phyloP scores from a whole-genome alignment of 2,329 filamentous ascomycete genomes.

The Xenoacremonium recifei region DNA sequence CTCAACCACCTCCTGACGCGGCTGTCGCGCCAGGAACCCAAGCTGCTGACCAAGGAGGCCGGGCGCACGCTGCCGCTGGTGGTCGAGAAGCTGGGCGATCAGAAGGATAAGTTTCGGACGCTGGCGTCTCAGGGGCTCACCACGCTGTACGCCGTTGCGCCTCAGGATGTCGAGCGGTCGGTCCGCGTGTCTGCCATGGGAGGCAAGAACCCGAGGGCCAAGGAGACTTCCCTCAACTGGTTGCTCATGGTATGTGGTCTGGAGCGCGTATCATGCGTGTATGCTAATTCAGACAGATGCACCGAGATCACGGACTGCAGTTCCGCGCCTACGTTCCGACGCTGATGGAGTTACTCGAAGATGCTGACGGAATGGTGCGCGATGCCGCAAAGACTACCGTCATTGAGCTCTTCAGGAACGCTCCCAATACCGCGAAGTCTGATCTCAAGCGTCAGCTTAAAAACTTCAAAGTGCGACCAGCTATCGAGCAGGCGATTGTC shows the following conservation, averaged over 20 bases:
- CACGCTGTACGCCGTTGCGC: conserved; percentile 71
- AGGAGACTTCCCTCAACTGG: conserved; percentile 84
- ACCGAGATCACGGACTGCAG: conserved; percentile 72
- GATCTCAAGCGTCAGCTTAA: conserved; percentile 86
- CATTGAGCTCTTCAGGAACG: conserved; percentile 81
- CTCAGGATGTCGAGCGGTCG: conserved; percentile 73
- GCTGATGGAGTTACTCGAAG: conserved; percentile 84
- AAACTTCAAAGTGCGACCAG: conserved; percentile 79
- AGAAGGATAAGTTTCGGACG: conserved; percentile 78
- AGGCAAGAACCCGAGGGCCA: conserved; percentile 79
- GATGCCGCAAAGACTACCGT: conserved; percentile 81
- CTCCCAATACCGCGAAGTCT: conserved; percentile 79
- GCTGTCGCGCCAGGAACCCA: conserved; percentile 79
- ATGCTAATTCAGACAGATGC: conserved; percentile 57
- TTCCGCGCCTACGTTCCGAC: conserved; percentile 82
- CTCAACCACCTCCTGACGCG: conserved; percentile 86
- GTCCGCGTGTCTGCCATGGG: conserved; percentile 76
- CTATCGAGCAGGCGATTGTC: conserved; percentile 80
- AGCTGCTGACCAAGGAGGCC: conserved; percentile 67
- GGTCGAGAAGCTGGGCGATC: conserved; percentile 82
- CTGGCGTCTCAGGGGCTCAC: conserved; percentile 73
- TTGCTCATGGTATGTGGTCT: conserved; percentile 61
- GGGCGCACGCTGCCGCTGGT: conserved; percentile 71
- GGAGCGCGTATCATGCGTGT: not conserved
- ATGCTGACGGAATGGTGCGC: conserved; percentile 83